These are phyloP conservation scores for Sicyos baderoa DNA, from an alignment of 306 rosid genomes.

Conservation along the genomic window DNA sequence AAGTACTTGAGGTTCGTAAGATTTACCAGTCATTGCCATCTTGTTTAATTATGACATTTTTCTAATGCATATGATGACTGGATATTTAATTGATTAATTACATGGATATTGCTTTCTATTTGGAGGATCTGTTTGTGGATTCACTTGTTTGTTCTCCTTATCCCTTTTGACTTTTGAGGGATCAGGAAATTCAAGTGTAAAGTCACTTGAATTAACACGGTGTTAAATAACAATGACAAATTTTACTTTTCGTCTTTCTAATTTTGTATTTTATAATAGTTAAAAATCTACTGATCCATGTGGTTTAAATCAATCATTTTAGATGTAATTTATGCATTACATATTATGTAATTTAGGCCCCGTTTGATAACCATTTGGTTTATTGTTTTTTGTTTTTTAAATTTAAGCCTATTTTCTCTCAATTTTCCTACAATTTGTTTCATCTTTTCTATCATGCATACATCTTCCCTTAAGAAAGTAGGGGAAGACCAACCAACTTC, in stretches of 20 bases:
- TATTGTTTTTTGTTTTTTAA: too few species aligned
- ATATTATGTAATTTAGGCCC: neutral
- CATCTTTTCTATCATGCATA: too few species aligned
- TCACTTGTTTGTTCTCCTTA: neutral
- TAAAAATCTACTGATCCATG: neutral
- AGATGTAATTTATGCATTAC: neutral
- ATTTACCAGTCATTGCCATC: neutral
- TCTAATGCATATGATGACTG: neutral
- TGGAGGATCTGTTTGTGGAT: neutral
- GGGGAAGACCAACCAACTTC: too few species aligned
- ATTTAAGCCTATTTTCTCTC: too few species aligned
- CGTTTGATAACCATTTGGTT: too few species aligned
- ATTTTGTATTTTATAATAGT: neutral
- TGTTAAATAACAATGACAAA: neutral
- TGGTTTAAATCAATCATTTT: neutral
- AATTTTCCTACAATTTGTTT: too few species aligned
- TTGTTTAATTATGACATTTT: neutral
- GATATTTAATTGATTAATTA: neutral
- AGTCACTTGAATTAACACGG: neutral
- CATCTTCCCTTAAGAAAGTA: too few species aligned
- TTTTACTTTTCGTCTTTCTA: neutral
- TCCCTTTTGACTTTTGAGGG: neutral
- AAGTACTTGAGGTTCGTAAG: too few species aligned
- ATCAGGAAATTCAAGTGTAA: neutral
- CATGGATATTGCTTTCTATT: neutral